Base-by-base conservation (phyloP, 2,329 filamentous ascomycete genomes). In the Fusarium multiceps region DNA sequence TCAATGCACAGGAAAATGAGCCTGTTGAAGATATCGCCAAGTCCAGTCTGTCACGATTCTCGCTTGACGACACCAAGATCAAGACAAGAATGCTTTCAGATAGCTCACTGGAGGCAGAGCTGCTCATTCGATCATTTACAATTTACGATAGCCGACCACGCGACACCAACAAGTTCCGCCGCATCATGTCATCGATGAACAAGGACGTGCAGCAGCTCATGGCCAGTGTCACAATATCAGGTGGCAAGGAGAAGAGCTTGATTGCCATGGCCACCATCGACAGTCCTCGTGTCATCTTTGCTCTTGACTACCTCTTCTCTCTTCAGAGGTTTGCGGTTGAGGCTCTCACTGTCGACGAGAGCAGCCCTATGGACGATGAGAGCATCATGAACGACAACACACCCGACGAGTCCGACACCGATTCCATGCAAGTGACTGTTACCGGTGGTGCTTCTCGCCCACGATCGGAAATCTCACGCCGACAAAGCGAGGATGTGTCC, bases 101-200 rank as follows among this genome's bases (percentile, higher is more conserved):
- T 78, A 91, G 92, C 9, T 94, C 94, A 1, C 81, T 99, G 42
- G 96, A 99, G 78, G 94, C 94, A 4, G 97, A 99, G 77, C 87
- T 99, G 9, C 86, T 97, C 37, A 94, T 99, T 18, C 92, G 96
- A 63, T 96, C 95, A 0, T 98, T 99, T 78, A 97, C 94, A 0
- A 97, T 98, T 70, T 89, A 93, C 59, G 96, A 99, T 78, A 98
- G 92, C 68, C 90, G 97, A n/a, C 90, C 89, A 7, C 88, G 89
- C 56, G 94, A 97, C 74, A 92, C 91, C 7, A 99, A 98, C 83
- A 98, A 97, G 77, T 99, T 97, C 85, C 90, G 94, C 53, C 97
- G 95, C 79, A 98, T 99, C 81, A 98, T 99, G 96, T 94, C 94
- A 3, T 90, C 97, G 58, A 94, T 94, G 76, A 98, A 98, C 80